These are phyloP conservation scores for Pestalotiopsis sp. DNA, from an alignment of 2,329 filamentous ascomycete species.

Conservation along the genomic window DNA sequence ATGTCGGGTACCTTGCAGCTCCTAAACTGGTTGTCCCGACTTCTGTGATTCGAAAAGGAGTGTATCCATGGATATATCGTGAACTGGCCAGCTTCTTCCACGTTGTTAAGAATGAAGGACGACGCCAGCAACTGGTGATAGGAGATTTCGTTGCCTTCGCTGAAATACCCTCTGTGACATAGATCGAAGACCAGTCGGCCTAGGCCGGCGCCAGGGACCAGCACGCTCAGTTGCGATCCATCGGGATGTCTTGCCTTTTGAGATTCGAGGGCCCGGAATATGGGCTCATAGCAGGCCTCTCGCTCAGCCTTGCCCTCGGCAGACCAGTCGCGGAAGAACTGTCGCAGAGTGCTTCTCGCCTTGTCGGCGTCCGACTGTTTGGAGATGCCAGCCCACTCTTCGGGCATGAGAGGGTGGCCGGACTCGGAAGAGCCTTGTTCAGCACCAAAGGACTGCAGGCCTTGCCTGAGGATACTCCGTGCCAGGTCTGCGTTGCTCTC, in stretches of 20 bases:
- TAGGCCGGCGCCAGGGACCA: conserved; percentile 89
- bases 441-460: conserved; percentile 68
- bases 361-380: conserved; percentile 83
- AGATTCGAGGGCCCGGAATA: conserved; percentile 66
- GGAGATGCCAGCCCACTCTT: conserved; percentile 71
- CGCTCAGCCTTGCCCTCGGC: conserved; percentile 75
- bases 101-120: conserved; percentile 74
- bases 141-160: conserved; percentile 93
- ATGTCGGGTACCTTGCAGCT: conserved; percentile 80
- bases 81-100: conserved; percentile 62
- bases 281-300: conserved; percentile 74
- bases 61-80: conserved; percentile 84
- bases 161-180: conserved; percentile 70
- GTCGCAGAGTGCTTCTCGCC: conserved; percentile 86
- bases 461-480: conserved; percentile 73
- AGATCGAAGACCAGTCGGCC: conserved; percentile 90
- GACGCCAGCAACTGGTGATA: conserved; percentile 95
- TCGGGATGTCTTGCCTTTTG: conserved; percentile 40
- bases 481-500: conserved; percentile 85
- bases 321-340: conserved; percentile 96
- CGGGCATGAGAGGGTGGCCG: conserved; percentile 51
- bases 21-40: conserved; percentile 74
- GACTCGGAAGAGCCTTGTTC: conserved; percentile 31
- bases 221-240: conserved; percentile 59
- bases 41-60: conserved; percentile 83